phyloP scores from a whole-genome alignment of 2,329 filamentous ascomycete genomes.

The Erysiphe neolycopersici region DNA sequence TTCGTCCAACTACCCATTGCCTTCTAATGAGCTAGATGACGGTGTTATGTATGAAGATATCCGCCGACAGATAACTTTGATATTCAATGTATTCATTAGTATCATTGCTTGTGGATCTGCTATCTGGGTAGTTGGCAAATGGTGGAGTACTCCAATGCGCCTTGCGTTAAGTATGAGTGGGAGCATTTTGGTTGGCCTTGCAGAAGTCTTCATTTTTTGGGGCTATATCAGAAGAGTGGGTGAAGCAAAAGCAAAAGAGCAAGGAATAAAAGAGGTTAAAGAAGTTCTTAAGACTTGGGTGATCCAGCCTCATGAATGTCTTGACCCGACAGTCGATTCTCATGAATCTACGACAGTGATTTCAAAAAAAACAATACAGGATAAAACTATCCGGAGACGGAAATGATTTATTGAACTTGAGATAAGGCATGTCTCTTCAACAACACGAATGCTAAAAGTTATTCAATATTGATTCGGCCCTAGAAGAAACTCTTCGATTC shows the following conservation, averaged over 20 bases:
- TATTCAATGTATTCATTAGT: conserved; percentile 73
- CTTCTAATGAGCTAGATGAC: conserved; percentile 22
- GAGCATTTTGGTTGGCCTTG: conserved; percentile 40
- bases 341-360: too few relatives aligned
- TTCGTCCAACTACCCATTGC: conserved; percentile 22
- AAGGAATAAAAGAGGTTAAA: conserved; percentile 33
- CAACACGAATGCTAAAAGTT: too few relatives aligned
- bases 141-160: conserved; percentile 46
- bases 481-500: too few relatives aligned
- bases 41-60: conserved; percentile 45
- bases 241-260: conserved; percentile 37
- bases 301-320: not conserved
- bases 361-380: too few relatives aligned
- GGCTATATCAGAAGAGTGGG: conserved; percentile 47
- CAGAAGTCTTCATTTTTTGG: conserved; percentile 52
- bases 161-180: conserved; percentile 46
- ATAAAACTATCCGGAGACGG: too few relatives aligned
- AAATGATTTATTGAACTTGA: too few relatives aligned
- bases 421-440: too few relatives aligned
- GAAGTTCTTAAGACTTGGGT: conserved; percentile 44
- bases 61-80: conserved; percentile 56
- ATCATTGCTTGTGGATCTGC: conserved; percentile 54
- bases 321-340: too few relatives aligned
- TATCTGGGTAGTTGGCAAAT: conserved; percentile 50
- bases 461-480: too few relatives aligned